Conservation (phyloP, 306 rosid species). For the Fagus sylvatica region DNA sequence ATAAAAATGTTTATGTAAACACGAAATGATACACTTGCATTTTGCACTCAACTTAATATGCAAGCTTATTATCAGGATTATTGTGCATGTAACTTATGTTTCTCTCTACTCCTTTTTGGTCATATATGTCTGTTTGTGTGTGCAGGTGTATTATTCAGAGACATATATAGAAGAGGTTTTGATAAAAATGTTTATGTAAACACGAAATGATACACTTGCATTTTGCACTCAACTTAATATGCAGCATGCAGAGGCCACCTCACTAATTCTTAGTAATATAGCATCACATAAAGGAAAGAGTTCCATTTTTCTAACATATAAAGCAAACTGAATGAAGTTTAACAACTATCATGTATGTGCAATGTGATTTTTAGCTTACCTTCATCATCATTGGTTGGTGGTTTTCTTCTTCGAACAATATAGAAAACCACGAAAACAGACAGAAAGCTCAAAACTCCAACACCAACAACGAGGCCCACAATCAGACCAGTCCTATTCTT, state of each 20-base stretch:
- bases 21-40: neutral
- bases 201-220: neutral
- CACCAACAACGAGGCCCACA: conserved; percentile 66
- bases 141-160: neutral
- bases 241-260: neutral
- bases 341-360: neutral
- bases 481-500: conserved; percentile 53
- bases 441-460: conserved; percentile 45
- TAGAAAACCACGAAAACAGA: conserved; percentile 31
- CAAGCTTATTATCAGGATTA: neutral
- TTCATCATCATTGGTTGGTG: conserved; percentile 35
- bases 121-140: neutral
- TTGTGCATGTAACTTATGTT: neutral
- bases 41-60: neutral
- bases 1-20: neutral
- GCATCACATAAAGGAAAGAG: neutral
- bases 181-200: neutral
- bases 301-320: neutral
- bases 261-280: no score
- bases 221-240: neutral
- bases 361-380: conserved; percentile 39
- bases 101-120: neutral
- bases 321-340: neutral
- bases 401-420: conserved; percentile 49
- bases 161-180: neutral